These are phyloP conservation scores for Elongisporangium anandrum DNA, from an alignment of 352 stramenopile species.

Conservation along the genomic window DNA sequence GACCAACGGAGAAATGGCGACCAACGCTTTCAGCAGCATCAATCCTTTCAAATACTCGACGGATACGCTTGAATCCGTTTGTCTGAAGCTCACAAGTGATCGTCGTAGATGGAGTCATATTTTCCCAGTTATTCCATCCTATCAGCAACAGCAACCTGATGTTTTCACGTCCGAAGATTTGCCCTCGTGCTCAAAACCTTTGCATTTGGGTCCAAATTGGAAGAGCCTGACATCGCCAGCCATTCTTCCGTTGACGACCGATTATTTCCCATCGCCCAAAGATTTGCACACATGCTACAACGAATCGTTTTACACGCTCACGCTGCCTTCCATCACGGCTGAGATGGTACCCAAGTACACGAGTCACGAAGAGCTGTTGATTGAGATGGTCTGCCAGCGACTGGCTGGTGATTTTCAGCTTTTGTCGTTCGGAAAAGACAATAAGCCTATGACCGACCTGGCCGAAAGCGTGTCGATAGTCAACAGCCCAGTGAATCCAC, in stretches of 20 bases:
- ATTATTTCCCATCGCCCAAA: slow-evolving; percentile 79
- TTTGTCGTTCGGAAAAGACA: slow-evolving; percentile 20
- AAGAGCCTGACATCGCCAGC: slow-evolving; percentile 93
- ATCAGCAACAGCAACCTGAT: background rate
- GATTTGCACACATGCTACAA: slow-evolving; percentile 62
- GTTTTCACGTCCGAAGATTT: background rate
- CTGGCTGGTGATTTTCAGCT: slow-evolving; percentile 77
- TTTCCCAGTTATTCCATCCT: slow-evolving; percentile 73
- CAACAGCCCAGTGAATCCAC: slow-evolving; percentile 17
- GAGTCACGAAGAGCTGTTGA: slow-evolving; percentile 61
- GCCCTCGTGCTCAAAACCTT: slow-evolving; percentile 10
- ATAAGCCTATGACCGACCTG: no score
- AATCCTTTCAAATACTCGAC: slow-evolving; percentile 54
- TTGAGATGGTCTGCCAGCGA: slow-evolving; percentile 82
- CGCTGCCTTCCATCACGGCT: slow-evolving; percentile 38
- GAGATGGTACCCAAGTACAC: slow-evolving; percentile 56
- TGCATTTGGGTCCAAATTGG: slow-evolving; percentile 94
- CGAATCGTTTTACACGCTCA: slow-evolving; percentile 82
- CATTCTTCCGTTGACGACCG: slow-evolving; percentile 89
- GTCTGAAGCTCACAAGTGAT: slow-evolving; percentile 70
- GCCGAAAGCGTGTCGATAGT: no score
- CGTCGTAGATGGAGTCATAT: slow-evolving; percentile 95
- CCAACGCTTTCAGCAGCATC: slow-evolving; percentile 1
- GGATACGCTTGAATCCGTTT: slow-evolving; percentile 22
- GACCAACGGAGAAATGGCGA: background rate